Conservation (phyloP, 306 rosid genomes). For the Vigna nakashimae region DNA sequence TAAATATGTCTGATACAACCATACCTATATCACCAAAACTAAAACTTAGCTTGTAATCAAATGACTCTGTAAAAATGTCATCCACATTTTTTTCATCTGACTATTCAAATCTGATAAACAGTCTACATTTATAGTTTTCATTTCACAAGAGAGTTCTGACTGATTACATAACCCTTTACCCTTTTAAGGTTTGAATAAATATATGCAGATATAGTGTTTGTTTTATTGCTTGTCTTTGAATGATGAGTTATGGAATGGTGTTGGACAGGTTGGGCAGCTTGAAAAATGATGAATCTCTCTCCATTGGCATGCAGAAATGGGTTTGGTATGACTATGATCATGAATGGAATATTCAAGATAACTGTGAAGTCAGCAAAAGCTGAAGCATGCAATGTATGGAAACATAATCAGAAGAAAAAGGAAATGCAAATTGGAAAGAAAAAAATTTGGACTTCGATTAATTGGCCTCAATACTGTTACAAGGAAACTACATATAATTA, state of each 20-base stretch:
- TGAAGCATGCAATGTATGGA: background rate
- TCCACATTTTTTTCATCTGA: background rate
- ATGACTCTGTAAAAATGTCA: too few species aligned
- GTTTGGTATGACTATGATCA: constrained; percentile 18
- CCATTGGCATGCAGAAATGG: constrained; percentile 25
- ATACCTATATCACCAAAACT: too few species aligned
- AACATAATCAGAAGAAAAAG: background rate
- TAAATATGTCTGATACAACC: too few species aligned
- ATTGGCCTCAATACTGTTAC: background rate
- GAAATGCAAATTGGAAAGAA: background rate
- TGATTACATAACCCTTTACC: too few species aligned
- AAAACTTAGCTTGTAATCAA: too few species aligned
- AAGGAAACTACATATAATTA: constrained; percentile 18
- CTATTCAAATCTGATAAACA: background rate
- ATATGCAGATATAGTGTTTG: background rate
- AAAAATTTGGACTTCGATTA: background rate
- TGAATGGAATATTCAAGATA: constrained; percentile 3
- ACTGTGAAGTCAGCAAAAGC: constrained; percentile 10
- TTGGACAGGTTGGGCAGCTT: constrained; percentile 54
- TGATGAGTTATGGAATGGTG: constrained; percentile 48
- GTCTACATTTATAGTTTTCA: background rate
- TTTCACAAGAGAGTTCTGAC: background rate
- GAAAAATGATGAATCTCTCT: constrained; percentile 12
- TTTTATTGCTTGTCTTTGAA: constrained; percentile 7
- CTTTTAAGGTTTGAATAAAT: background rate